phyloP scores from a whole-genome alignment of 2,329 filamentous ascomycete genomes.

The Bisporella sp. region DNA sequence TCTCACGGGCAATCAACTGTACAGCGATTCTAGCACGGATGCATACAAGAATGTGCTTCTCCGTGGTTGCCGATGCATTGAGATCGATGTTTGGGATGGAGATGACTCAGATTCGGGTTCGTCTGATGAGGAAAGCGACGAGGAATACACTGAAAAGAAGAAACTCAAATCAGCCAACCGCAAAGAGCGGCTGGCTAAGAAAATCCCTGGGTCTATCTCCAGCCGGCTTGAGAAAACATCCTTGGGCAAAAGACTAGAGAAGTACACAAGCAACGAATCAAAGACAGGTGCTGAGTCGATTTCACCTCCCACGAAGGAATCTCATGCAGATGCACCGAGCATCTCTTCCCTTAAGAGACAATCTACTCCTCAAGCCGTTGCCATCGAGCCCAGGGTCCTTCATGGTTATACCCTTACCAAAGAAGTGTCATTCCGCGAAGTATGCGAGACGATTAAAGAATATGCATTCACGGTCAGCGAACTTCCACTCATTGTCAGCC shows the following conservation, averaged over 20 bases:
- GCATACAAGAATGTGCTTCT: conserved; percentile 72
- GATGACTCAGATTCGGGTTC: conserved; percentile 22
- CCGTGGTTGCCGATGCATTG: conserved; percentile 79
- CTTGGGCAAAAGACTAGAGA: too few relatives aligned
- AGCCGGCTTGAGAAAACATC: too few relatives aligned
- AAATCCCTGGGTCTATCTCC: too few relatives aligned
- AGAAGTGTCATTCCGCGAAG: conserved; percentile 79
- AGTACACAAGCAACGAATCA: too few relatives aligned
- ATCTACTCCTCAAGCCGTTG: conserved; percentile 17
- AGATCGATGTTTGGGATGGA: conserved; percentile 93
- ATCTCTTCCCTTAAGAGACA: conserved; percentile 20
- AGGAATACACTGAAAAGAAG: too few relatives aligned
- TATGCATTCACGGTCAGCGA: conserved; percentile 70
- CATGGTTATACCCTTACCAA: conserved; percentile 84
- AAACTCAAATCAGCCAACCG: conserved; percentile 8
- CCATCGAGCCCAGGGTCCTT: conserved; percentile 67
- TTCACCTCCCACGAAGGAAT: too few relatives aligned
- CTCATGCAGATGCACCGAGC: conserved; percentile 9
- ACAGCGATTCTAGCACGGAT: conserved; percentile 64
- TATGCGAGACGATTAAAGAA: conserved; percentile 73
- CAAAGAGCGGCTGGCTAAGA: too few relatives aligned
- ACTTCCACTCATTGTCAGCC: conserved; percentile 81
- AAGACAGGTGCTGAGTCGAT: too few relatives aligned
- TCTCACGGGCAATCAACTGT: conserved; percentile 77
- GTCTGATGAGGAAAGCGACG: too few relatives aligned